A percentile compares a stretch with the other conserved stretches of the same genome.
These are phyloP conservation scores for Bombardia bombarda DNA, from an alignment of 495 filamentous ascomycete genomes.

Conservation along the genomic window DNA sequence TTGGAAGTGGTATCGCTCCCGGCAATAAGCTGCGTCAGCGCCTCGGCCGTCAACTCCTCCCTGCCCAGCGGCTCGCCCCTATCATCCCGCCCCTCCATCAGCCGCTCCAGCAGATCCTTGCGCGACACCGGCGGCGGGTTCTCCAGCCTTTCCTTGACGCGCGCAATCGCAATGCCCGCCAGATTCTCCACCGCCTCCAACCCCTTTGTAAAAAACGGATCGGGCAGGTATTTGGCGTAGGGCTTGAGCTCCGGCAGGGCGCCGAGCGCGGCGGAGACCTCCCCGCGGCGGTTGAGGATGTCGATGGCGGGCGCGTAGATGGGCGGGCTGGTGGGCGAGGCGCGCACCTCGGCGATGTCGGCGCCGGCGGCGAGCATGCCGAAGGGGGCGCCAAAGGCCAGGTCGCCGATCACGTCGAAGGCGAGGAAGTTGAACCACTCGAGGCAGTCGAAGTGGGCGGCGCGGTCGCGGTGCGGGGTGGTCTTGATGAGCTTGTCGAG, in stretches of 20 bases:
- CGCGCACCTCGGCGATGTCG: slow-evolving; percentile 48
- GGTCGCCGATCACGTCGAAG: slow-evolving; percentile 85
- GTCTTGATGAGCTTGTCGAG: slow-evolving; percentile 51
- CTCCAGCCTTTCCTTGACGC: slow-evolving; percentile 65
- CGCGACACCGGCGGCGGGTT: slow-evolving; percentile 54
- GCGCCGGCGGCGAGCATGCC: slow-evolving; percentile 55
- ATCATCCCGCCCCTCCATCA: slow-evolving; percentile 83
- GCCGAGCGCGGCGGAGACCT: slow-evolving; percentile 58
- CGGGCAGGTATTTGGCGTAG: slow-evolving; percentile 57
- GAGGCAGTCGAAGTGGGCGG: slow-evolving; percentile 63
- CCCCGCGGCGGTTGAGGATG: slow-evolving; percentile 61
- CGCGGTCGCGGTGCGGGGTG: slow-evolving; percentile 17
- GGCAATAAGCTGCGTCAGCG: slow-evolving; percentile 83
- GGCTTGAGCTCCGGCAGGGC: slow-evolving; percentile 53
- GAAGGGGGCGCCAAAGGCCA: slow-evolving; percentile 51
- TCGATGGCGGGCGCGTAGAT: slow-evolving; percentile 60
- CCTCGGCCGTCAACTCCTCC: slow-evolving; percentile 79
- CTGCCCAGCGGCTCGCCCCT: slow-evolving; percentile 65
- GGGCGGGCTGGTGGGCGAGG: slow-evolving; percentile 42
- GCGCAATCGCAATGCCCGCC: slow-evolving; percentile 70
- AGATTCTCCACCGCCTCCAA: slow-evolving; percentile 57
- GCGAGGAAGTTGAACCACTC: slow-evolving; percentile 94
- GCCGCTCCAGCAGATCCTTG: slow-evolving; percentile 70
- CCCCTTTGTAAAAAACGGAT: slow-evolving; percentile 60
- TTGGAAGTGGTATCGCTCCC: slow-evolving; percentile 88